Conservation (phyloP, 495 filamentous ascomycete genomes). For the Zalerion maritima region DNA sequence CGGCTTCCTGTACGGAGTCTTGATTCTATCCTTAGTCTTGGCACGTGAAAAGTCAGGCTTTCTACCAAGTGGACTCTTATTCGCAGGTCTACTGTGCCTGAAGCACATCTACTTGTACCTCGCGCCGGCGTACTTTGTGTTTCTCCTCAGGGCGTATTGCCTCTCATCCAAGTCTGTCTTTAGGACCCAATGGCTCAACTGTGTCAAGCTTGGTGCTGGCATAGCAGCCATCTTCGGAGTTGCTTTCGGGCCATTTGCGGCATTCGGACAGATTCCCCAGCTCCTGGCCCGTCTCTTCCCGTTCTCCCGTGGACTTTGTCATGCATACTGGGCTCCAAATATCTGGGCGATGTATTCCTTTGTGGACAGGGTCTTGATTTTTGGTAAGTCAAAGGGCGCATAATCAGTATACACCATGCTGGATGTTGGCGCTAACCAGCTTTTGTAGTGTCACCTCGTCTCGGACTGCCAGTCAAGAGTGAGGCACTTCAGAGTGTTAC, state of each 20-base stretch:
- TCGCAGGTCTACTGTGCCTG: slow-evolving; percentile 74
- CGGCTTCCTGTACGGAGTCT: slow-evolving; percentile 82
- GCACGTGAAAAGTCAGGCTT: slow-evolving; percentile 64
- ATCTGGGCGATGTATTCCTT: slow-evolving; percentile 97
- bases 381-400: slow-evolving; percentile 35
- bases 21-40: slow-evolving; percentile 71
- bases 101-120: slow-evolving; percentile 99
- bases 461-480: slow-evolving; percentile 56
- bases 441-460: slow-evolving; percentile 54
- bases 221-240: slow-evolving; percentile 57
- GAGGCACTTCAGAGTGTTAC: slow-evolving; percentile 78
- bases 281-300: slow-evolving; percentile 76
- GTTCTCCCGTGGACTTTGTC: slow-evolving; percentile 83
- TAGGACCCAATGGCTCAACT: slow-evolving; percentile 60
- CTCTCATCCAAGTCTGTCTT: slow-evolving; percentile 66
- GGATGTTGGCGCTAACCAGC: slow-evolving; percentile 12
- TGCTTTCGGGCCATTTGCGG: slow-evolving; percentile 84
- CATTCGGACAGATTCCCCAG: slow-evolving; percentile 79
- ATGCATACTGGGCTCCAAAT: slow-evolving; percentile 98
- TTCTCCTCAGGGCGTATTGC: slow-evolving; percentile 74
- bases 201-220: slow-evolving; percentile 62
- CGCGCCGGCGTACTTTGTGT: slow-evolving; percentile 92
- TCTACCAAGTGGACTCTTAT: slow-evolving; percentile 63
- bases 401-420: slow-evolving; percentile 3
- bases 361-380: slow-evolving; percentile 65